These are phyloP conservation scores for Termitomyces sp. DNA, from an alignment of 768 basidiomycete genomes.

Conservation along the genomic window DNA sequence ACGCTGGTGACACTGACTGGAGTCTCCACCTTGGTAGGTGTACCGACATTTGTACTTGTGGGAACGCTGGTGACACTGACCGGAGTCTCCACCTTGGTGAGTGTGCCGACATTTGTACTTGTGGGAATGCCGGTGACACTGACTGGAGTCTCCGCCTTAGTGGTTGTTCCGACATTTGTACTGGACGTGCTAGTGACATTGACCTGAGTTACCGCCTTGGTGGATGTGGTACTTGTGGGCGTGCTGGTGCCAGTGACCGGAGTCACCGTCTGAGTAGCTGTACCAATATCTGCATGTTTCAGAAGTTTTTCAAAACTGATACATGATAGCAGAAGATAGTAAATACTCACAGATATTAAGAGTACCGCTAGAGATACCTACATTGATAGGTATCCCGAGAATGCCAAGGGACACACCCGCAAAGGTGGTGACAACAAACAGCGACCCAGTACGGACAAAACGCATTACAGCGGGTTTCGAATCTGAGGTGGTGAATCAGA, in stretches of 20 bases:
- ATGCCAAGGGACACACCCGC: neutral
- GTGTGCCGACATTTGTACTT: neutral
- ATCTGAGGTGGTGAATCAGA: neutral
- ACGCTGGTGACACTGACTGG: neutral
- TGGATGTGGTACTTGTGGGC: neutral
- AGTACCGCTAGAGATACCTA: neutral
- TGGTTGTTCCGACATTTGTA: neutral
- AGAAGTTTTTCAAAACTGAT: too few relatives aligned
- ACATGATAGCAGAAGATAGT: neutral
- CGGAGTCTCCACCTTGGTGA: neutral
- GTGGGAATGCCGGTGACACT: neutral
- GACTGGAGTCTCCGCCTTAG: neutral
- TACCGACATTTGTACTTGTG: neutral
- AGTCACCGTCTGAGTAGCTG: too few relatives aligned
- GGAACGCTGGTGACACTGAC: neutral
- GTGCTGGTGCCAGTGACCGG: too few relatives aligned
- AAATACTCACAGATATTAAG: neutral
- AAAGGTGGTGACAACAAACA: neutral
- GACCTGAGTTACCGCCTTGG: neutral
- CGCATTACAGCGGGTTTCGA: neutral
- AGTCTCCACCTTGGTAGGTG: neutral
- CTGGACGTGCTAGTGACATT: neutral
- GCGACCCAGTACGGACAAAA: neutral
- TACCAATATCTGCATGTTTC: too few relatives aligned
- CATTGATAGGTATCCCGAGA: neutral